Conservation (phyloP, 2,329 filamentous ascomycete genomes). For the Oidium heveae region DNA sequence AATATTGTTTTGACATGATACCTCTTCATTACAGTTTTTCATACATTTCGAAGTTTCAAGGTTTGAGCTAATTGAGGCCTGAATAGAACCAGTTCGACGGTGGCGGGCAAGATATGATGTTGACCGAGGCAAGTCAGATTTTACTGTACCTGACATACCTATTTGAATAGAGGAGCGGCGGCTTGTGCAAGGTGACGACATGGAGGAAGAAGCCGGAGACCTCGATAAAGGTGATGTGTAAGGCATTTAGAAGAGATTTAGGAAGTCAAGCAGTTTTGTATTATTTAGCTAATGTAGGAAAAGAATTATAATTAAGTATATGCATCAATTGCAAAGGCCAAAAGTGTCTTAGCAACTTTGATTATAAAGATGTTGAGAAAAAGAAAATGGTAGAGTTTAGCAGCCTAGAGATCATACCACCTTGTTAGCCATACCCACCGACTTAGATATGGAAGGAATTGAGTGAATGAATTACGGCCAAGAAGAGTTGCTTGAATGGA, state of each 20-base stretch:
- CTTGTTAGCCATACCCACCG: too few relatives aligned
- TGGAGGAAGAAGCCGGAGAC: slow-evolving; percentile 33
- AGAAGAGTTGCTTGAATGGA: too few relatives aligned
- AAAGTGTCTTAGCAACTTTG: too few relatives aligned
- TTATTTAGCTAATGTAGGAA: too few relatives aligned
- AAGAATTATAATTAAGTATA: too few relatives aligned
- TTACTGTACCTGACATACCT: slow-evolving; percentile 11
- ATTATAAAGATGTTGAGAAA: too few relatives aligned
- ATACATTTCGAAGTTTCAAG: slow-evolving; percentile 10
- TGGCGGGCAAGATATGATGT: slow-evolving; percentile 40
- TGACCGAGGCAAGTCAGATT: slow-evolving; percentile 34
- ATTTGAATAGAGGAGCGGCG: slow-evolving; percentile 30
- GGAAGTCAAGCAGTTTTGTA: too few relatives aligned
- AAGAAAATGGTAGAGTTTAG: too few relatives aligned
- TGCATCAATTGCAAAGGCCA: too few relatives aligned
- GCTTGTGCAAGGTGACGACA: slow-evolving; percentile 29
- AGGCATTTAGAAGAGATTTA: slow-evolving; percentile 31
- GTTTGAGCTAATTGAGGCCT: slow-evolving; percentile 11
- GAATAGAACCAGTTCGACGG: slow-evolving; percentile 28
- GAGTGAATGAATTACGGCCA: too few relatives aligned
- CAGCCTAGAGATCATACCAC: too few relatives aligned
- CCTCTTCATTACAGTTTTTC: slow-evolving; percentile 10
- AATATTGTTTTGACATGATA: slow-evolving; percentile 22
- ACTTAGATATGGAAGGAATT: too few relatives aligned
- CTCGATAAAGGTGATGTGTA: slow-evolving; percentile 58